Evolutionary conservation across 2,329 filamentous ascomycete species (phyloP), one percentile per base, ranked within the genome.

Genomic region (Monosporascus sp.): DNA sequence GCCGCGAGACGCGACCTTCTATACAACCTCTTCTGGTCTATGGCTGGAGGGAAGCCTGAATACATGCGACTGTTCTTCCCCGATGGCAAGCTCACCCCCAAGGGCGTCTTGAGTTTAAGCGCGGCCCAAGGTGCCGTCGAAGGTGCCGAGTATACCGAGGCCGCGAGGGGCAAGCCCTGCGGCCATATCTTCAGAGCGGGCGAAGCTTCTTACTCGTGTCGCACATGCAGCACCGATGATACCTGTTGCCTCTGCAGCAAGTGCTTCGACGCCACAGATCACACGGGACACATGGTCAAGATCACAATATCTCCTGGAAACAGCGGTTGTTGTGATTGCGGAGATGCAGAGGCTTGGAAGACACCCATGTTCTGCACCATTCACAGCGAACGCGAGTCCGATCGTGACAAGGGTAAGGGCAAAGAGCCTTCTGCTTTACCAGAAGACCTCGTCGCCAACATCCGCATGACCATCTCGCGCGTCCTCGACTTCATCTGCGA

Each of bases 111-210:
- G 80, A 94, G 88, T 70, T 77, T 99, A 40, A 83, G 88, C 56
- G 86, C 90, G 63, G 92, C 92, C 17, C 95, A 99, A 68, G 93
- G 92, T 19, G 90, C 90, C n/a, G 80, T 91, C 54, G 91, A 96
- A 66, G 93, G 94, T 11, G 91, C 93, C 35, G 95, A 99, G 70
- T 99, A 97, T 68, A 94, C 91, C 20, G 88, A 93, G 61, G 88
- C 89, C 7, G 94, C 94, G 16, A 85, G 91, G 61, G 94, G 95
- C 52, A 95, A 95, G 72, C 87, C 91, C 47, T 99, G 94, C 69
- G 95, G 94, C 4, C 95, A 99, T 75, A 97, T 99, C 58, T 96
- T 99, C 79, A 93, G 93, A 72, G 81, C 84, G 16, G 94, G 93
- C 49, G 94, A 99, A 75, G 92, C 91, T 53, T 93, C 91, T 55